These are phyloP conservation scores for Lentinula guzmanii DNA, from an alignment of 768 basidiomycete species.

Conservation along the genomic window DNA sequence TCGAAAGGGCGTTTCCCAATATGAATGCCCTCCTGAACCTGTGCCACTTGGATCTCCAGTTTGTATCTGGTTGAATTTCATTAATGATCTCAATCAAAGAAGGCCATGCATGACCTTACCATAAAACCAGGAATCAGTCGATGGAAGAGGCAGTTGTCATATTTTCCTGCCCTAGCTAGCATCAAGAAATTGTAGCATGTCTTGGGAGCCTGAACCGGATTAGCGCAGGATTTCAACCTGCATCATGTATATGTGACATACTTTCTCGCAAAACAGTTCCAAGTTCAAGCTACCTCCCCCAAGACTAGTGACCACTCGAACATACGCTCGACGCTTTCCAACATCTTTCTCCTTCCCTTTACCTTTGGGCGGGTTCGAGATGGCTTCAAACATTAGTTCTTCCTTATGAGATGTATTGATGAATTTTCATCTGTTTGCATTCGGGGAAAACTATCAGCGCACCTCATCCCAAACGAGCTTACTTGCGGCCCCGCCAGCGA, in stretches of 20 bases:
- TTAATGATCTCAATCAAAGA: not conserved
- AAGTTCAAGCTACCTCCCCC: constrained; percentile 82
- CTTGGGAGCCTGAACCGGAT: constrained; percentile 71
- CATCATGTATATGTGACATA: constrained; percentile 17
- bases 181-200: constrained; percentile 98
- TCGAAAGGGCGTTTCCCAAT: constrained; percentile 94
- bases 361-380: constrained; percentile 71
- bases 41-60: constrained; percentile 97
- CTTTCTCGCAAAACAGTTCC: constrained; percentile 88
- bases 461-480: constrained; percentile 95
- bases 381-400: constrained; percentile 96
- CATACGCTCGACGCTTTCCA: constrained; percentile 88
- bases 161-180: constrained; percentile 87
- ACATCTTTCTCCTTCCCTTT: constrained; percentile 94
- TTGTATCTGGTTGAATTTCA: constrained; percentile 52
- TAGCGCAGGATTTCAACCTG: not conserved
- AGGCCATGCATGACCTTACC: constrained; percentile 37
- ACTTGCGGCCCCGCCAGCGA: constrained; percentile 43
- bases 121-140: constrained; percentile 93
- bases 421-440: not conserved
- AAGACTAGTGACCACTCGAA: constrained; percentile 89
- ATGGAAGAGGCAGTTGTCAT: constrained; percentile 87
- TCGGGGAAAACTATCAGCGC: constrained; percentile 8
- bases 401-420: constrained; percentile 42
- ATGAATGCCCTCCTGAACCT: constrained; percentile 86